Evolutionary conservation across 225 moss, liverwort and hornwort species (phyloP), one percentile per base, ranked within the genome.

Genomic region (Physcomitrium patens): DNA sequence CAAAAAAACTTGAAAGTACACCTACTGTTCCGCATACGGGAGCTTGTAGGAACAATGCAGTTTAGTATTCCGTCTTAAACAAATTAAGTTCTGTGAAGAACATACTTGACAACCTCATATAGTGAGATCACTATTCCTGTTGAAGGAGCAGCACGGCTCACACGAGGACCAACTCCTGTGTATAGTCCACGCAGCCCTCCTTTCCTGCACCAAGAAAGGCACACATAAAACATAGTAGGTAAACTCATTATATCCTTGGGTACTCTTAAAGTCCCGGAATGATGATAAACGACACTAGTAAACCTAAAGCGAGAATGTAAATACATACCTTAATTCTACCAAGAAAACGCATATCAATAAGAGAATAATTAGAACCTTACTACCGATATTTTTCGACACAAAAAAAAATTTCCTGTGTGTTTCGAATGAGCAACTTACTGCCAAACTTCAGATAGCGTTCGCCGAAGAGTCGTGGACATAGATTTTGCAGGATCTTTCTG

Each of bases 51-150:
- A 3, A 12, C 26, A 31, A 6, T 46, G 23, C 10, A 58, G 1
- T 11, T 51, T 23, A 63, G 12, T 12, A 59, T 28, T 42, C n/a
- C 20, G 43, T 8, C 67, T 45, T 7, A 37, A 7, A 7, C 7
- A 37, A 37, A 49, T 84, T 73, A 84, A 14, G 62, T 68, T 56
- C 70, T 71, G 1, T 80, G 76, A 62, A 92, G 76, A 62, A 88
- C 77, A 64, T 85, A 85, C 55, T 92, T 92, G 10, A 90, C 92
- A 64, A 86, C 90, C 63, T 93, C 92, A 61, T 93, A 93, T 41
- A 93, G 86, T 3, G 92, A 90, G 7, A 93, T 88, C 7, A 93
- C 88, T 68, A 93, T 93, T 10, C 83, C 90, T 63, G 85, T 88
- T 7, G 90, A 90, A 12, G 92, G 90, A 10, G 88, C 90, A 9